phyloP scores from a whole-genome alignment of 129 eudicot species.

The Escallonia rubra region DNA sequence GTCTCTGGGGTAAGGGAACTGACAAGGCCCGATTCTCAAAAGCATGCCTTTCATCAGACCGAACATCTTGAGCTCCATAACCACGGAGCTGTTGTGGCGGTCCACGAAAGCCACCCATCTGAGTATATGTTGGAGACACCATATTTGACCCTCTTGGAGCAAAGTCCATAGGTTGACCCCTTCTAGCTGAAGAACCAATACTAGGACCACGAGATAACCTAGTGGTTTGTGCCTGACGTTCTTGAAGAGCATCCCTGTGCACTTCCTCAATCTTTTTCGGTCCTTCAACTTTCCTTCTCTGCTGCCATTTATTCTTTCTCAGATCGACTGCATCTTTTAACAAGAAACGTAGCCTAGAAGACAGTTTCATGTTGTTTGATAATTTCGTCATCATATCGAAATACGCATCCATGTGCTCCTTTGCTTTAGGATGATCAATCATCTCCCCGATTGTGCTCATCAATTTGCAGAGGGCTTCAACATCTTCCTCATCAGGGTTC shows the following conservation, averaged over 20 bases:
- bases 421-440: conserved; percentile 85
- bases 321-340: conserved; percentile 77
- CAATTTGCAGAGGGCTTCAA: conserved; percentile 54
- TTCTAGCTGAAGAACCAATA: conserved; percentile 47
- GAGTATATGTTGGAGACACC: conserved; percentile 46
- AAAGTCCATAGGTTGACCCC: conserved; percentile 66
- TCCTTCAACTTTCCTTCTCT: conserved; percentile 93
- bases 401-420: conserved; percentile 68
- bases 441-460: conserved; percentile 86
- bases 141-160: conserved; percentile 53
- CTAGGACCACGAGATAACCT: conserved; percentile 71
- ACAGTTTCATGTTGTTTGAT: conserved; percentile 69
- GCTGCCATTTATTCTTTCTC: conserved; percentile 91
- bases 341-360: conserved; percentile 85
- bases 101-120: conserved; percentile 56
- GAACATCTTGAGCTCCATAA: conserved; percentile 56
- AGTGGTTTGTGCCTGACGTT: conserved; percentile 61
- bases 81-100: conserved; percentile 62
- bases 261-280: conserved; percentile 92
- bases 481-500: conserved; percentile 62
- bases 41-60: conserved; percentile 57
- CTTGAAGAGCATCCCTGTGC: conserved; percentile 66
- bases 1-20: conserved; percentile 55
- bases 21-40: conserved; percentile 57
- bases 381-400: conserved; percentile 58